Percentiles rank a stretch among this genome's conserved stretches.
phyloP scores from a whole-genome alignment of 148 eudicot species.

The Spergularia bocconei region DNA sequence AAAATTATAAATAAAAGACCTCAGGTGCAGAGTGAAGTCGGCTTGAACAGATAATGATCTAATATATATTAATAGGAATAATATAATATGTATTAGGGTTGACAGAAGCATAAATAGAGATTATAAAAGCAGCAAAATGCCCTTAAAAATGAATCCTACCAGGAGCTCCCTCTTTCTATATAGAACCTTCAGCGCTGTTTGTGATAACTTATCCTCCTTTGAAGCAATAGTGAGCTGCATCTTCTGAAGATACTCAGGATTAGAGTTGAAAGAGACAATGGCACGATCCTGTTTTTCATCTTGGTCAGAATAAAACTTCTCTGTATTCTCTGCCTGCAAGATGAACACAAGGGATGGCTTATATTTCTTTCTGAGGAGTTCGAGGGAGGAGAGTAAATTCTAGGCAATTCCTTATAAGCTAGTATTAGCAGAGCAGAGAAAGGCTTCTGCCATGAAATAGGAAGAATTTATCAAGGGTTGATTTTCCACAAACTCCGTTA shows the following conservation, averaged over 20 bases:
- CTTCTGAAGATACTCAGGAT: constrained; percentile 28
- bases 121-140: neutral
- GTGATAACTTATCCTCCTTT: constrained; percentile 35
- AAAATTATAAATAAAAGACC: too few relatives aligned
- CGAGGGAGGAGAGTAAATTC: neutral
- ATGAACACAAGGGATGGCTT: neutral
- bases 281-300: constrained; percentile 29
- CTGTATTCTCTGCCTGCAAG: constrained; percentile 27
- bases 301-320: constrained; percentile 24
- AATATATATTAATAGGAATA: too few relatives aligned
- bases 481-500: neutral
- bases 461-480: neutral
- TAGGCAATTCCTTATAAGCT: neutral
- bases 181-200: constrained; percentile 50
- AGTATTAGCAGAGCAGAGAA: neutral
- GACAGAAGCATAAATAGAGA: neutral
- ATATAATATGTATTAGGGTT: too few relatives aligned
- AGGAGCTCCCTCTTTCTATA: constrained; percentile 43
- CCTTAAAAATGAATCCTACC: constrained; percentile 35
- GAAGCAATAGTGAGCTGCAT: constrained; percentile 28
- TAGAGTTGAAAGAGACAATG: constrained; percentile 26
- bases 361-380: neutral
- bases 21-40: too few relatives aligned
- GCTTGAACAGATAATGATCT: too few relatives aligned
- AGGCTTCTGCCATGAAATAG: neutral